These are phyloP conservation scores for Boletus barrowsii DNA, from an alignment of 768 basidiomycete species.

Conservation along the genomic window DNA sequence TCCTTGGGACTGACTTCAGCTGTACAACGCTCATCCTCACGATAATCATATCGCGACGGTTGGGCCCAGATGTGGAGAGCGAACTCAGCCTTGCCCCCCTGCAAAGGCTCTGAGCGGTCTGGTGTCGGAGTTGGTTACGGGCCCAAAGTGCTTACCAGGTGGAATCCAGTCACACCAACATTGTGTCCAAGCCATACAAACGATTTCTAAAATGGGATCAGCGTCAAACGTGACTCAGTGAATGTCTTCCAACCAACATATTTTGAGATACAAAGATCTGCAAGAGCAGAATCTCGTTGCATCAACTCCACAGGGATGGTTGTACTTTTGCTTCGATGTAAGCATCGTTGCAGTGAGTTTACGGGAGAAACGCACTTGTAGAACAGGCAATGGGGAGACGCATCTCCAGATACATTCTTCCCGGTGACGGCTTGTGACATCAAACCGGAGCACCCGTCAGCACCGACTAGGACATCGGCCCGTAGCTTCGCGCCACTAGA, in stretches of 20 bases:
- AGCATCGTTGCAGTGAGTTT: neutral
- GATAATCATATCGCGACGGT: constrained; percentile 25
- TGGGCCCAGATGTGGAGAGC: constrained; percentile 26
- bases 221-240: neutral
- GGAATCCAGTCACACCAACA: constrained; percentile 20
- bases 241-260: constrained; percentile 11
- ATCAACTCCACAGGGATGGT: constrained; percentile 41
- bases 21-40: constrained; percentile 34
- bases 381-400: constrained; percentile 32
- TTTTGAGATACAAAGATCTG: constrained; percentile 24
- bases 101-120: constrained; percentile 5
- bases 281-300: constrained; percentile 39
- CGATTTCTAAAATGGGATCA: constrained; percentile 9
- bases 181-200: constrained; percentile 23
- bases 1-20: constrained; percentile 32
- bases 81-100: constrained; percentile 41
- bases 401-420: constrained; percentile 26
- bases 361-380: constrained; percentile 39
- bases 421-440: constrained; percentile 35
- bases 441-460: constrained; percentile 53
- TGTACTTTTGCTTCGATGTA: constrained; percentile 28
- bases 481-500: constrained; percentile 41
- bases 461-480: constrained; percentile 57
- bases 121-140: neutral
- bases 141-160: constrained; percentile 15